Conservation (phyloP, 768 basidiomycete genomes). For the Boletus subparvulus region DNA sequence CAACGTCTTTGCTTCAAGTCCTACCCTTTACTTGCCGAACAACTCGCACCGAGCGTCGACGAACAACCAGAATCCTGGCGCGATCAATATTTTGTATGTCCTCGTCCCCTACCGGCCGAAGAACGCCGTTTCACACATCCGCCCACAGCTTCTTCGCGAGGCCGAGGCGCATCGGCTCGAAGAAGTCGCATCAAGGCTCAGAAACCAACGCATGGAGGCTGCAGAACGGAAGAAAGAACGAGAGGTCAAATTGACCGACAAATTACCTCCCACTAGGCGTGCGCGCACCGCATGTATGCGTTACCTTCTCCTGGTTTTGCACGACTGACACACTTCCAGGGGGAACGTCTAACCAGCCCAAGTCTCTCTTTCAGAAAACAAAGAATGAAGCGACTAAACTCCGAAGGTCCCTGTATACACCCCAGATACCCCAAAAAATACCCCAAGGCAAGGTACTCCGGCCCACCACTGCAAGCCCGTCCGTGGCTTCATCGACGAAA, state of each 20-base stretch:
- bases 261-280: slow-evolving; percentile 65
- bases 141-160: slow-evolving; percentile 50
- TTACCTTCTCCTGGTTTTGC: background rate
- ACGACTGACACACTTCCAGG: slow-evolving; percentile 33
- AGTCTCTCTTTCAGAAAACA: slow-evolving; percentile 77
- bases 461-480: slow-evolving; percentile 34
- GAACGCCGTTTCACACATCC: slow-evolving; percentile 7
- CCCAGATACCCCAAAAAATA: slow-evolving; percentile 57
- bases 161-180: slow-evolving; percentile 65
- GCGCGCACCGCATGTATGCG: slow-evolving; percentile 55
- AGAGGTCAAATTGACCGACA: slow-evolving; percentile 74
- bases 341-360: slow-evolving; percentile 46
- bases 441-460: slow-evolving; percentile 43
- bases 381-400: slow-evolving; percentile 67
- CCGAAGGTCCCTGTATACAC: slow-evolving; percentile 57
- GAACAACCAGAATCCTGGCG: slow-evolving; percentile 64
- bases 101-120: background rate
- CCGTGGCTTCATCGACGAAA: slow-evolving; percentile 32
- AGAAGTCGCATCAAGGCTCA: slow-evolving; percentile 58
- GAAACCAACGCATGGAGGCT: slow-evolving; percentile 64
- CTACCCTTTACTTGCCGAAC: slow-evolving; percentile 54
- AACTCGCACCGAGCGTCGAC: slow-evolving; percentile 40
- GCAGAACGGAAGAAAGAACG: slow-evolving; percentile 76
- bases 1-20: slow-evolving; percentile 58
- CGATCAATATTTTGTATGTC: slow-evolving; percentile 64